Base-by-base conservation (phyloP, 2,329 filamentous ascomycete species). In the Gnomoniopsis sp. region DNA sequence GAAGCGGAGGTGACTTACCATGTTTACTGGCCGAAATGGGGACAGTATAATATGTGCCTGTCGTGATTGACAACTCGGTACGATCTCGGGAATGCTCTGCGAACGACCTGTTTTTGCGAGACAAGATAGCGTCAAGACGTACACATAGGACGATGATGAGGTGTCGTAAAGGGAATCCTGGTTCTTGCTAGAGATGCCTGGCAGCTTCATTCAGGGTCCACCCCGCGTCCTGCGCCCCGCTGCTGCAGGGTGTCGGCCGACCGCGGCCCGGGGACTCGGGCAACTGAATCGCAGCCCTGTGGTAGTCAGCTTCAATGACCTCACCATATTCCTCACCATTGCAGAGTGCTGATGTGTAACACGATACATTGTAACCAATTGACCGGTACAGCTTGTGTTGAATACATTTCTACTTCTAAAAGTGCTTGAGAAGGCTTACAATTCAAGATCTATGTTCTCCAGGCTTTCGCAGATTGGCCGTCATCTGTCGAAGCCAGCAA, bases 391-490 rank as follows among this genome's bases (percentile, higher is more conserved):
- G n/a, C 11, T 19, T 23, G 4, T 19, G 10, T 19, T 46, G 43
- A n/a, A 46, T 46, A 41, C 12, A 4, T 12, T 8, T 22, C n/a
- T 19, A 4, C 19, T 11, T 19, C 4, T 12, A 19, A 19, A 22
- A 19, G 3, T 19, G n/a, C n/a, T n/a, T 19, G n/a, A 6, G 7
- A 19, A 22, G 6, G 17, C 43, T 46, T 11, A 19, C 3, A 19
- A 21, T 19, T 6, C 3, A 48, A 53, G 36, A 55, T 65, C 66
- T 67, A 96, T 96, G 92, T 88, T 93, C 75, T 83, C 84, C 62
- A 86, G 92, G 65, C 73, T 96, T 58, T 86, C 83, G 53, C 90
- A 91, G 71, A 71, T 96, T 62, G 80, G 86, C 61, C 83, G 88
- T 70, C 91, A 96, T 72, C 75, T 96, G 63, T 70, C 74, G 55